Percentiles rank a stretch among this genome's conserved stretches.
phyloP scores from a whole-genome alignment of 208 protist genomes.

The Trypanosomatidae sp. region DNA sequence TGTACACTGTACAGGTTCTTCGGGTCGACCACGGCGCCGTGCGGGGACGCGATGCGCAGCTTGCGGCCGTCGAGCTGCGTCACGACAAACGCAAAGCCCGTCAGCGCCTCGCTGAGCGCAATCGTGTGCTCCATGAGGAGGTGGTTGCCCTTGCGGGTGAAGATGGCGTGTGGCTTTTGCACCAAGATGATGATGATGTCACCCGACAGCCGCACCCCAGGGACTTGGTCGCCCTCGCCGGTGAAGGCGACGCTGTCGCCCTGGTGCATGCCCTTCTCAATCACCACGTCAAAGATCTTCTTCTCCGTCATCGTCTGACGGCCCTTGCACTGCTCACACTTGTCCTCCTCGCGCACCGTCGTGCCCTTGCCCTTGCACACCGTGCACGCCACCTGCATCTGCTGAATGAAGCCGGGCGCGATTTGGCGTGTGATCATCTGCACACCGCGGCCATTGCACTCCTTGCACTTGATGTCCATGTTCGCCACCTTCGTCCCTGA shows the following conservation, averaged over 20 bases:
- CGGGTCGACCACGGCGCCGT: conserved; percentile 76
- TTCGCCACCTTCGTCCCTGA: conserved; percentile 66
- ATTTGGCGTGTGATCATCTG: conserved; percentile 89
- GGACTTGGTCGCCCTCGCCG: conserved; percentile 94
- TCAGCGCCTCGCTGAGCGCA: conserved; percentile 92
- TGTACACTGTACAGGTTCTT: conserved; percentile 65
- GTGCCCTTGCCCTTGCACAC: conserved; percentile 91
- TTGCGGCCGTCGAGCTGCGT: conserved; percentile 87
- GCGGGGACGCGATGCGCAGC: conserved; percentile 49
- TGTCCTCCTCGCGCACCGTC: conserved; percentile 86
- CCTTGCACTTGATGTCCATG: conserved; percentile 74
- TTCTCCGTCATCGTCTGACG: conserved; percentile 92
- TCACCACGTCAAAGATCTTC: conserved; percentile 95
- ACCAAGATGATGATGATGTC: conserved; percentile 97
- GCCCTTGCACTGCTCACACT: conserved; percentile 91
- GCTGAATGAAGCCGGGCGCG: conserved; percentile 95
- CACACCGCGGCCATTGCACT: conserved; percentile 91
- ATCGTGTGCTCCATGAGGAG: conserved; percentile 89
- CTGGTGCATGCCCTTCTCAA: conserved; percentile 95
- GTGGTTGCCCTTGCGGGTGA: conserved; percentile 92
- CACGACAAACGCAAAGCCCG: conserved; percentile 82
- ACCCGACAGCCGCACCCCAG: conserved; percentile 87
- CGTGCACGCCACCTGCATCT: conserved; percentile 91
- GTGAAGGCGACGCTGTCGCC: conserved; percentile 93
- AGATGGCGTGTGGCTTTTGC: conserved; percentile 91